These are phyloP conservation scores for Silene coronaria DNA, from an alignment of 179 eudicot genomes.

Conservation along the genomic window DNA sequence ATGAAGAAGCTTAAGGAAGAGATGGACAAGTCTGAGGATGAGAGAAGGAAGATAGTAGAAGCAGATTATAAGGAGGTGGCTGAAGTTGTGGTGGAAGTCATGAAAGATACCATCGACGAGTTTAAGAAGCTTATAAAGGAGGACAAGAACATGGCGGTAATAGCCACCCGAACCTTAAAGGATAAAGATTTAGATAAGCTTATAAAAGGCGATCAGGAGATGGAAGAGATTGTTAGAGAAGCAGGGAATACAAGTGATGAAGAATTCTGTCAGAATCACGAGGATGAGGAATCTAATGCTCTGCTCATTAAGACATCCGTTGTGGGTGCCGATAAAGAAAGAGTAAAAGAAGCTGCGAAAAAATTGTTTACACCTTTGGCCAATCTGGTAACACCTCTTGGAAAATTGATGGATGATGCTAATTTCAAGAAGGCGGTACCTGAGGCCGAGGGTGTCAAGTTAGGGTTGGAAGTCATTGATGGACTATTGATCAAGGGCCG, in stretches of 20 bases:
- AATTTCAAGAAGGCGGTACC: not conserved
- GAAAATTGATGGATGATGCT: not conserved
- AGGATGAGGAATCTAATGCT: slow-evolving; percentile 2
- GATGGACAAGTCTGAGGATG: not conserved
- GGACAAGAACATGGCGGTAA: not conserved
- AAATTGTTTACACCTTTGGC: not conserved
- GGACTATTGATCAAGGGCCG: not conserved
- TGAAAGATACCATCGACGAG: not conserved
- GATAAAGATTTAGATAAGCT: not conserved
- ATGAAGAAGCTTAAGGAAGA: slow-evolving; percentile 1
- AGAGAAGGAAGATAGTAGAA: not conserved
- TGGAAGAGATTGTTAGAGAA: slow-evolving; percentile 5
- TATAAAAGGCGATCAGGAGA: not conserved
- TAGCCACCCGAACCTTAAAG: not conserved
- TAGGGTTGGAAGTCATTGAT: no score
- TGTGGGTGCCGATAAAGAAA: not conserved
- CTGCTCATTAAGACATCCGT: not conserved
- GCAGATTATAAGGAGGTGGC: not conserved
- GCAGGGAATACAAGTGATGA: slow-evolving; percentile 1
- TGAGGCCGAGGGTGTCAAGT: not conserved
- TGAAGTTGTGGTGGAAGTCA: slow-evolving; percentile 3
- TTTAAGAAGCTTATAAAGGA: slow-evolving; percentile 1
- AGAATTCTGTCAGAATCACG: not conserved
- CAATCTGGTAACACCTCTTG: not conserved
- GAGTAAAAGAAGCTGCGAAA: not conserved